Evolutionary conservation across 257 asterid species (phyloP), one percentile per base, ranked within the genome.

Genomic region (Coffea canephora): DNA sequence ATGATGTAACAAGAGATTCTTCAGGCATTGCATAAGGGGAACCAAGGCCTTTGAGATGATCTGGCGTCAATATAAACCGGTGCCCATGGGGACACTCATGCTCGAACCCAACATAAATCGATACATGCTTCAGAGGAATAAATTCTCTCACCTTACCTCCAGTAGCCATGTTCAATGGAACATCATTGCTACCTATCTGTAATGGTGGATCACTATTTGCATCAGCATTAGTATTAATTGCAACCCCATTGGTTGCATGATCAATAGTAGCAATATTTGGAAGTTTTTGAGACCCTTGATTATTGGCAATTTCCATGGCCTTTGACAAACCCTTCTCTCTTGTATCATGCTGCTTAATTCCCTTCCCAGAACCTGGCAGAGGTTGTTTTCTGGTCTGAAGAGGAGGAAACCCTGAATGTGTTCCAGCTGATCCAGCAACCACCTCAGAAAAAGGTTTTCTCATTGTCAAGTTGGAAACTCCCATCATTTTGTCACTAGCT

Each of bases 71-170:
- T 80, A 94, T 91, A 84, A 96, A 94, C 75, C 98, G 87, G 90
- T 96, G 99, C 68, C 99, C 99, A 62, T 76, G 89, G 78, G 99
- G 95, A 77, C 99, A 96, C 85, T 96, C 98, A 55, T 96, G 95
- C 81, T 96, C 98, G 84, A 92, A 92, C 46, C 99, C 99, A 81
- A 92, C 78, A 80, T 87, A 93, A 61, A 86, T 70, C n/a, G 87
- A 74, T 52, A 75, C 90, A 78, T 80, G 85, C 87, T 91, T 86
- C 83, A 79, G 72, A 62, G 87, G 81, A 80, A 79, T 77, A 77
- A 81, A 43, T 73, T 79, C 84, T 81, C 87, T 83, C 68, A 82
- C 75, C 80, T 79, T 86, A 71, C 79, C 86, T 71, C 70, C 70
- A 57, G 71, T 78, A 57, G 74, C 80, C 77, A 74, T 73, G 79